Base-by-base conservation (phyloP, 495 filamentous ascomycete species). In the Xylaria venustula region DNA sequence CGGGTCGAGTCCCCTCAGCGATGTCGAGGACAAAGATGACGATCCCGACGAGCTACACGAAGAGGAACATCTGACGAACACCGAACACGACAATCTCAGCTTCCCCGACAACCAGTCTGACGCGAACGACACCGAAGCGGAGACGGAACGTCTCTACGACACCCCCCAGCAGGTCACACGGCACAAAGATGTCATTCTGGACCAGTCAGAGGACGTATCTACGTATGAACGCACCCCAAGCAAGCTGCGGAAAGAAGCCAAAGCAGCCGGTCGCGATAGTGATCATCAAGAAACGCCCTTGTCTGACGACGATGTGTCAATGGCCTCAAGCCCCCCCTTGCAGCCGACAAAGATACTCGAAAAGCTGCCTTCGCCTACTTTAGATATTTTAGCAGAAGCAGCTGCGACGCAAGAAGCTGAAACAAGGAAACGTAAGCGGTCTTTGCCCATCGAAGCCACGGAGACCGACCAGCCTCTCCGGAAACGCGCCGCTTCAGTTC, bases 101-200 rank as follows among this genome's bases (percentile, higher is more conserved):
- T 76, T 76, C 14, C 73, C 72, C 5, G 79, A 79, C 61, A 78
- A 81, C 50, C 69, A 79, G 57, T 81, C 78, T 17, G 77, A 80
- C 54, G 87, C 88, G 58, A 89, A 89, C 65, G 93, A 98, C 76
- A 96, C 94, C n/a, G 94, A 98, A 75, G 94, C 95, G 26, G 94
- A 97, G 77, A 98, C 94, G 7, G 95, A 98, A 77, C 86, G 95
- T 52, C 82, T 98, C 66, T 93, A 95, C 64, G 86, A 90, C 69
- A 93, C 93, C n/a, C 95, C 94, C 20, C 85, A 89, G 58, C 91
- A 93, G 62, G 75, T 79, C 64, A 81, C 81, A 65, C 70, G 74
- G 30, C 80, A 82, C 62, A 79, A 80, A 65, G 83, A 88, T 72
- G 87, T 91, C 48, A 79, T 87, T 7, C 64, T 89, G 45, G 70